Conservation (phyloP, 106 monocot species). For the Dactylorhiza incarnata region DNA sequence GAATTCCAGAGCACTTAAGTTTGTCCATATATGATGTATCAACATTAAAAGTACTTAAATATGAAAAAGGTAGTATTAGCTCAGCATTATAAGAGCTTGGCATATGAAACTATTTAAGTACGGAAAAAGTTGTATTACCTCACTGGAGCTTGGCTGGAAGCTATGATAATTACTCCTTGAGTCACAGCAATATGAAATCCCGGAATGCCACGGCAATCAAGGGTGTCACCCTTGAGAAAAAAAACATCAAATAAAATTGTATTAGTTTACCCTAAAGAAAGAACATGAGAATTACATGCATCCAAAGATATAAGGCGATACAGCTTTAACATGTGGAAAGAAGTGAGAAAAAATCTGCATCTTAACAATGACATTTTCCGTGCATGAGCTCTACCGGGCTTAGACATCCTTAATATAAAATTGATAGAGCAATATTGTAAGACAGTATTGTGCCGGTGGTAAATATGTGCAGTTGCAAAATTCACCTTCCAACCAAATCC, state of each 20-base stretch:
- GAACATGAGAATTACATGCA: not conserved
- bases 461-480: too few relatives aligned
- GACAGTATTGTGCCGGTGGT: too few relatives aligned
- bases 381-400: too few relatives aligned
- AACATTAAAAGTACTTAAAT: not conserved
- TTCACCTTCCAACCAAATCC: too few relatives aligned
- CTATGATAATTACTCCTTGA: slow-evolving; percentile 86
- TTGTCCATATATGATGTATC: not conserved
- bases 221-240: slow-evolving; percentile 78
- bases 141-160: too few relatives aligned
- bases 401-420: too few relatives aligned
- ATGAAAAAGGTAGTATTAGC: not conserved
- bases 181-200: slow-evolving; percentile 85
- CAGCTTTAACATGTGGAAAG: not conserved
- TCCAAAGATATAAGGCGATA: not conserved
- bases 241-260: not conserved
- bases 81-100: slow-evolving; percentile 92
- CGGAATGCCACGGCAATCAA: slow-evolving; percentile 89
- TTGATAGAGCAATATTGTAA: too few relatives aligned
- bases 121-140: too few relatives aligned
- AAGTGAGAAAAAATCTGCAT: not conserved
- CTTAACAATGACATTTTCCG: too few relatives aligned
- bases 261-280: not conserved
- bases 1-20: not conserved
- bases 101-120: too few relatives aligned